Conservation (phyloP, 2,329 filamentous ascomycete species). For the Exserohilum turcica region DNA sequence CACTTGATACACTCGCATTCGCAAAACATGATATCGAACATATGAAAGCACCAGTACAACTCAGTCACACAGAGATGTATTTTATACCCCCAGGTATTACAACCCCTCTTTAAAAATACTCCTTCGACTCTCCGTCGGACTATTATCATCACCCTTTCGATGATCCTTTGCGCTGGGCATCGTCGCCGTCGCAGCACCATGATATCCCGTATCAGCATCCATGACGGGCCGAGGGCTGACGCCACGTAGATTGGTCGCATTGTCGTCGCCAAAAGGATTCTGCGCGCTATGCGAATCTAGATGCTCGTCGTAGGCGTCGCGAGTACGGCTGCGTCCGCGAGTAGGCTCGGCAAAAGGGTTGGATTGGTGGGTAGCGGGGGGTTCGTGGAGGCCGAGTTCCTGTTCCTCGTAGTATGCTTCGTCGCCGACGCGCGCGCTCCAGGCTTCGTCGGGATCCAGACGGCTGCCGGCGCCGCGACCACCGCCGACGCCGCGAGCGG, state of each 20-base stretch:
- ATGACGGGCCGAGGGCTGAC: slow-evolving; percentile 74
- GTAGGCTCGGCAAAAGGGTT: slow-evolving; percentile 42
- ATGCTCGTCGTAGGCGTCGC: slow-evolving; percentile 51
- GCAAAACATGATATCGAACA: too few relatives aligned
- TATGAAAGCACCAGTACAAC: too few relatives aligned
- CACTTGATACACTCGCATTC: too few relatives aligned
- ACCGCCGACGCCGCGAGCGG: slow-evolving; percentile 17
- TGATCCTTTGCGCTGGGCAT: slow-evolving; percentile 45
- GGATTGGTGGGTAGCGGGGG: slow-evolving; percentile 46
- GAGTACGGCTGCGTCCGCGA: slow-evolving; percentile 55
- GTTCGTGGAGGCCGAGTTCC: slow-evolving; percentile 65
- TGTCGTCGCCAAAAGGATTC: slow-evolving; percentile 50
- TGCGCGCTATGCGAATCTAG: slow-evolving; percentile 35
- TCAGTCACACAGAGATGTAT: too few relatives aligned
- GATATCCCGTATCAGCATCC: slow-evolving; percentile 53
- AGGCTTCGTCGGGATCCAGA: slow-evolving; percentile 82
- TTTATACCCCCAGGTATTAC: too few relatives aligned
- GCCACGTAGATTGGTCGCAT: slow-evolving; percentile 61
- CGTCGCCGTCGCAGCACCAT: slow-evolving; percentile 47
- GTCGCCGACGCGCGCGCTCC: slow-evolving; percentile 78
- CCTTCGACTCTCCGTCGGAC: slow-evolving; percentile 67
- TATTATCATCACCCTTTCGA: slow-evolving; percentile 56
- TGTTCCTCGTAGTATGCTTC: slow-evolving; percentile 82
- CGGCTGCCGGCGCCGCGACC: slow-evolving; percentile 59
- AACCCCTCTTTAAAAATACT: slow-evolving; percentile 74